Conservation (phyloP, 345 rosid species). For the Hibiscus mutabilis region DNA sequence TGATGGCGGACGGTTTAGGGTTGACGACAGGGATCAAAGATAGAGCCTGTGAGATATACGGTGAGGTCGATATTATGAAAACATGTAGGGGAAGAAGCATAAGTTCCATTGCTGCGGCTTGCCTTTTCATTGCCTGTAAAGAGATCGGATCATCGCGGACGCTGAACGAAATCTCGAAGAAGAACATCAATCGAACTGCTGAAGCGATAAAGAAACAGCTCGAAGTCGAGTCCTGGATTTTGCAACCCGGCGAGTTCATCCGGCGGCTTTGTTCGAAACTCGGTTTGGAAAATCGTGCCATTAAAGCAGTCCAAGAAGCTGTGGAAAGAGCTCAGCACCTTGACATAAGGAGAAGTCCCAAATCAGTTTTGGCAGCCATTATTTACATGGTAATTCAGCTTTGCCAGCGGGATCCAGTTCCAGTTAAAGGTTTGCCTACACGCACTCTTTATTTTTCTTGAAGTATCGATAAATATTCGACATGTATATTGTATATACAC, state of each 20-base stretch:
- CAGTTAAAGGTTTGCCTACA: constrained; percentile 8
- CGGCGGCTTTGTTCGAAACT: not conserved
- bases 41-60: constrained; percentile 54
- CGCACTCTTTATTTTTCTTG: not conserved
- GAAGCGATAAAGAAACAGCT: not conserved
- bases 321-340: not conserved
- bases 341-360: constrained; percentile 22
- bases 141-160: constrained; percentile 45
- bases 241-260: not conserved
- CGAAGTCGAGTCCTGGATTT: not conserved
- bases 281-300: not conserved
- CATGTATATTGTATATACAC: not conserved
- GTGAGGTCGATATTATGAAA: constrained; percentile 47
- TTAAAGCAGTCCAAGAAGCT: not conserved
- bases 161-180: constrained; percentile 24
- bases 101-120: constrained; percentile 46
- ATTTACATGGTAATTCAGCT: constrained; percentile 23
- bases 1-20: constrained; percentile 49
- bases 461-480: too few relatives aligned
- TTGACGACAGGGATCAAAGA: constrained; percentile 34
- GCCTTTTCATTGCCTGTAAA: constrained; percentile 57
- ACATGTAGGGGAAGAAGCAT: constrained; percentile 44
- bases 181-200: not conserved
- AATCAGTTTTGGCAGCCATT: constrained; percentile 23
- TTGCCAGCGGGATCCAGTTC: not conserved